A percentile compares a stretch with the other conserved stretches of the same genome.
phyloP scores from a whole-genome alignment of 1,284 basidiomycete genomes.

The Trichosporon sp. region DNA sequence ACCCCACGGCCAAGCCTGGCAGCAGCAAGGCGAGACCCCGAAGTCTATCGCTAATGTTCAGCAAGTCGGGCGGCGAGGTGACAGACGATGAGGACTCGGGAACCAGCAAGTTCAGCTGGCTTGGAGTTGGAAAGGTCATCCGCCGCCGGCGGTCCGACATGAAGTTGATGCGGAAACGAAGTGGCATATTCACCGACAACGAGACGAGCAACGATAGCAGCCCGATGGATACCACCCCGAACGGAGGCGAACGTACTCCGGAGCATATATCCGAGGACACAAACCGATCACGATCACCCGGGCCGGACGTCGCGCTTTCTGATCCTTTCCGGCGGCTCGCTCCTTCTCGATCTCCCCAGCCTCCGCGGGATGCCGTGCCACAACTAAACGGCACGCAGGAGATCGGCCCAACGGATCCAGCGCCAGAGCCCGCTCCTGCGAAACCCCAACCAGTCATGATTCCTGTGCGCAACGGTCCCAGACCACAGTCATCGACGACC shows the following conservation, averaged over 20 bases:
- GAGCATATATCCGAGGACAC: conserved; percentile 15
- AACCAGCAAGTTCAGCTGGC: conserved; percentile 47
- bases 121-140: conserved; percentile 45
- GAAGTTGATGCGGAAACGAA: conserved; percentile 31
- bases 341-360: not conserved
- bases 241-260: not conserved
- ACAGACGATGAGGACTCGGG: conserved; percentile 29
- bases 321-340: conserved; percentile 20
- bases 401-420: not conserved
- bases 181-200: conserved; percentile 25
- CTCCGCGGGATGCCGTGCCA: not conserved
- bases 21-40: conserved; percentile 39
- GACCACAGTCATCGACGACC: conserved; percentile 4
- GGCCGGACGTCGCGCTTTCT: conserved; percentile 20
- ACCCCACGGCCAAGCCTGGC: conserved; percentile 24
- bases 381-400: not conserved
- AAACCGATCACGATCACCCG: not conserved
- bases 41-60: conserved; percentile 50
- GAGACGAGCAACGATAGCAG: conserved; percentile 20
- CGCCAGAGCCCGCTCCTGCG: not conserved
- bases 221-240: conserved; percentile 5
- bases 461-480: not conserved
- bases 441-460: not conserved
- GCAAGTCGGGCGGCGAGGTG: conserved; percentile 26
- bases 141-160: conserved; percentile 43